Evolutionary conservation across 306 rosid species (phyloP), one percentile per base, ranked within the genome.

Genomic region (Rosa lucieae): DNA sequence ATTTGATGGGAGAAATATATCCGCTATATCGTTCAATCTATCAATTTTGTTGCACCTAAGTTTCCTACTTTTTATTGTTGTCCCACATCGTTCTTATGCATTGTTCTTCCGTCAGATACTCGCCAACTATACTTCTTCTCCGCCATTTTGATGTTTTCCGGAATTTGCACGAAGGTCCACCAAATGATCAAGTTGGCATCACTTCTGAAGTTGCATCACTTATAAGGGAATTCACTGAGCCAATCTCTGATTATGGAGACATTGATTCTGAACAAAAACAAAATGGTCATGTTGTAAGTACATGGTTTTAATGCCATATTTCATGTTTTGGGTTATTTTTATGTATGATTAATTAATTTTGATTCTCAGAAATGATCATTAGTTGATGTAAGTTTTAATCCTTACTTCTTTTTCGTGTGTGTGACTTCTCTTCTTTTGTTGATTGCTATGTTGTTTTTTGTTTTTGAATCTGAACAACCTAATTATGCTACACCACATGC

Each of bases 131-230:
- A 86, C 91, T 93, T 80, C 94, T 95, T 83, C 97, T 95, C 72
- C 93, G 97, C 56, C 94, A 91, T 91, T 95, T 95, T 88, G 96
- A 93, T 63, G 92, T 91, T 81, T 95, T 95, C 70, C 90, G 87
- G 73, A 90, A 95, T 84, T 84, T 87, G 37, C 77, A 74, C 1
- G 98, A 93, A 63, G 87, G 85, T 81, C 77, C 91, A 15, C 84
- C 86, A 79, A 88, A 73, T 83, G 96, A 95, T 79, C 95, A 93
- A 88, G 83, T 79, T 74, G 94, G 98, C 81, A 82, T 90, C 52
- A 67, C 84, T 69, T 82, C 93, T 59, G 97, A 91, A 87, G 87
- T 91, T 86, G 98, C 98, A 79, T 90, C 97, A 53, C 89, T 91
- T 78, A 87, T 93, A 80, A 85, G 89, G 89, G 92, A 87, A 79